Evolutionary conservation across 306 rosid genomes (phyloP), one percentile per base, ranked within the genome.

Genomic region (Trifolium dubium): DNA sequence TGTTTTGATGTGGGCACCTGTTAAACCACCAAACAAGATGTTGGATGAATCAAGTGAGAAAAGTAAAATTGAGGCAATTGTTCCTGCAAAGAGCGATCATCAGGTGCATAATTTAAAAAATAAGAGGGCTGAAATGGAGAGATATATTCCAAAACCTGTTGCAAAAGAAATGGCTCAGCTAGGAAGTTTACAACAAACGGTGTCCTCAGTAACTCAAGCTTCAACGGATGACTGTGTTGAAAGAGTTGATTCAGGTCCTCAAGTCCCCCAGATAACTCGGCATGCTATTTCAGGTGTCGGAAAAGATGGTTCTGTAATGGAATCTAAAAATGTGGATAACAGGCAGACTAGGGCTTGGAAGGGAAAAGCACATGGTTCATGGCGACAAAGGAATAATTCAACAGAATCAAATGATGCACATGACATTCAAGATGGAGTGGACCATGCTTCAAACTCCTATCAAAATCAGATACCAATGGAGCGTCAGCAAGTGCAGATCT

Each of bases 81-180:
- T 72, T 67, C 71, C 86, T 8, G 75, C 77, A 32, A 89, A 86
- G 86, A 74, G 71, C 37, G 95, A 92, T 32, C 83, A 83, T 72
- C 93, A 86, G 73, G 87, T 72, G 84, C 96, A 87, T 71, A 83
- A 69, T 74, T 77, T 78, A 17, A 94, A 86, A 87, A 88, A 82
- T 83, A 93, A 89, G 89, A 87, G 99, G 79, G 96, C 99, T 31
- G 99, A 94, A 76, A 87, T 90, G 80, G 99, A 94, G 87, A 91
- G 96, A 82, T 94, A 94, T 82, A 78, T 92, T 74, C 99, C 99
- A 67, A 94, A 94, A 71, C 99, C 99, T 73, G 97, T 85, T 59
- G 98, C 97, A 49, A 94, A 94, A 86, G 99, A 94, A 81, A 86
- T 89, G 95, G 92, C 95, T 53, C 93, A 92, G 69, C 97, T 92